Conservation (phyloP, 345 rosid genomes). For the Eucalyptus guilfoylei region DNA sequence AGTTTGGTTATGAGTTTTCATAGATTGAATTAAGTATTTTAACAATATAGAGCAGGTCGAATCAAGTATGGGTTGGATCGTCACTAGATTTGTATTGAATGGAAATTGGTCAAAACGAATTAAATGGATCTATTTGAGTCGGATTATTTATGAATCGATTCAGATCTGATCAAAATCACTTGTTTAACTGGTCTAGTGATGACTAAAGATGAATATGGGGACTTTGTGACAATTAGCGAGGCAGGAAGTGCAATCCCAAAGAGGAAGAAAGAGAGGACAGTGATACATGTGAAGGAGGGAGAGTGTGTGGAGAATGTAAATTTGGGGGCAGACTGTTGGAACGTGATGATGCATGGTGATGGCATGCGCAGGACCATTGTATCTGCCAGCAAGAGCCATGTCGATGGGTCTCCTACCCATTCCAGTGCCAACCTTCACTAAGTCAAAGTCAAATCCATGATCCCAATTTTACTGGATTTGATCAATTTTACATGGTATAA, state of each 20-base stretch:
- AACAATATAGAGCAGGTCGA: too few species aligned
- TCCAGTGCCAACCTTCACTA: constrained; percentile 14
- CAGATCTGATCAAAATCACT: too few species aligned
- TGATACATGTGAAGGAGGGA: constrained; percentile 22
- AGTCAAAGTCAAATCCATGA: background rate
- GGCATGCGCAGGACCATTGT: constrained; percentile 18
- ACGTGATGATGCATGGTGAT: background rate
- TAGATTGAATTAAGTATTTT: too few species aligned
- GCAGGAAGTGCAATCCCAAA: constrained; percentile 1
- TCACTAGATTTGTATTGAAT: too few species aligned
- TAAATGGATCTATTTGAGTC: too few species aligned
- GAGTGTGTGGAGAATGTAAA: constrained; percentile 16
- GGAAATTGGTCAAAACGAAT: too few species aligned
- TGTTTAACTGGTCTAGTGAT: too few species aligned
- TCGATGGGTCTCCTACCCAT: constrained; percentile 12
- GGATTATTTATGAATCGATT: too few species aligned
- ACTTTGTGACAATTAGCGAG: too few species aligned
- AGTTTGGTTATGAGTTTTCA: too few species aligned
- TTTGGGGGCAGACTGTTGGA: constrained; percentile 1
- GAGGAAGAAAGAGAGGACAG: background rate
- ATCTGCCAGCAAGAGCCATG: constrained; percentile 12
- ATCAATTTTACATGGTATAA: background rate
- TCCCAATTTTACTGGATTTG: background rate
- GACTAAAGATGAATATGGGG: too few species aligned
- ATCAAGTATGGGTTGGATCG: too few species aligned